These are phyloP conservation scores for Echinochloa phyllopogon DNA, from an alignment of 176 grass and related monocot species.

Conservation along the genomic window DNA sequence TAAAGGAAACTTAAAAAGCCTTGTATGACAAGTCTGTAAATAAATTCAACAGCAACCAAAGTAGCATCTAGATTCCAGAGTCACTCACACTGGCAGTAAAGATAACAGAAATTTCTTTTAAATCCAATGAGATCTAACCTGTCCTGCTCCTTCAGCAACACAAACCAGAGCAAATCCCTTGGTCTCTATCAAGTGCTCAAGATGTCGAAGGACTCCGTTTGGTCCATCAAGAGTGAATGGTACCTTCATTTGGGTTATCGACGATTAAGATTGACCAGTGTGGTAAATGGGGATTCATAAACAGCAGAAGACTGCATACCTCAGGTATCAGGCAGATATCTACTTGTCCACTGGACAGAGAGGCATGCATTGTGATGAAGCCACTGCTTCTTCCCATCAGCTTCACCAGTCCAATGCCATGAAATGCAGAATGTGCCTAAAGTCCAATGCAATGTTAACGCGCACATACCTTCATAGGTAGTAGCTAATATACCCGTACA, in stretches of 20 bases:
- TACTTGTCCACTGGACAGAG: conserved; percentile 92
- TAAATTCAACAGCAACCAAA: neutral
- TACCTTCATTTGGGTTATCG: conserved; percentile 59
- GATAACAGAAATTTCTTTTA: conserved; percentile 2
- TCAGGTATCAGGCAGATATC: conserved; percentile 96
- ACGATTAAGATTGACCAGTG: conserved; percentile 30
- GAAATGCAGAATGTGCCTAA: conserved; percentile 93
- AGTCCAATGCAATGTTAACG: conserved; percentile 24
- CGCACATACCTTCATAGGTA: neutral
- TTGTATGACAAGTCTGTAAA: neutral
- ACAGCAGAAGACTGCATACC: conserved; percentile 55
- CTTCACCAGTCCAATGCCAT: conserved; percentile 93
- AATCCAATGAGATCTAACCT: conserved; percentile 60
- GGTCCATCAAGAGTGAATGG: conserved; percentile 82
- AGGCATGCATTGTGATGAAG: conserved; percentile 99
- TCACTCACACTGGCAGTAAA: neutral
- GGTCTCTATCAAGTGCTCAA: conserved; percentile 82
- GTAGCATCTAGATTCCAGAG: neutral
- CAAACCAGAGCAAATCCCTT: conserved; percentile 95
- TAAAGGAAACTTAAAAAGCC: neutral
- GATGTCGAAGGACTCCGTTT: conserved; percentile 77
- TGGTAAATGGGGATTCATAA: conserved; percentile 25
- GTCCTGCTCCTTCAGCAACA: conserved; percentile 94
- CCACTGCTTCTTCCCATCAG: conserved; percentile 98
- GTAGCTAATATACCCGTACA: neutral